A percentile compares a stretch with the other conserved stretches of the same genome.
These are phyloP conservation scores for Podila verticillata DNA, from an alignment of 192 early-diverging fungal species.

Conservation along the genomic window DNA sequence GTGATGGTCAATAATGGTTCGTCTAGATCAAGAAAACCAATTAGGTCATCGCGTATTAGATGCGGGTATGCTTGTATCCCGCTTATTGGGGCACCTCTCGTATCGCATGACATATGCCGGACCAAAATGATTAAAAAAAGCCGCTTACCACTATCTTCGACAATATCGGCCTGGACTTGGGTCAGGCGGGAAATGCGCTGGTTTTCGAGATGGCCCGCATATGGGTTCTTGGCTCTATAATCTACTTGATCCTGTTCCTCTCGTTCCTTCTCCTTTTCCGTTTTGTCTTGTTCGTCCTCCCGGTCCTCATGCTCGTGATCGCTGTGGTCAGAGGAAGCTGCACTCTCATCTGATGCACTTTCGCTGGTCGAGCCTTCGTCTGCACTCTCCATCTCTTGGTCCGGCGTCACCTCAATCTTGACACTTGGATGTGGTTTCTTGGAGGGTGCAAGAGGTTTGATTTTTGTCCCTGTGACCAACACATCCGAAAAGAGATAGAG, in stretches of 20 bases:
- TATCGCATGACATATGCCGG: background rate
- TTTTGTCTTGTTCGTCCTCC: background rate
- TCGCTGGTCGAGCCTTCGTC: background rate
- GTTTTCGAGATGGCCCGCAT: slow-evolving; percentile 43
- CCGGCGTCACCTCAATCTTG: background rate
- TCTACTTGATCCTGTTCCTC: background rate
- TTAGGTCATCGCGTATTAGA: no score
- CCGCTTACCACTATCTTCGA: slow-evolving; percentile 19
- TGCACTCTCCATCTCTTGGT: slow-evolving; percentile 2
- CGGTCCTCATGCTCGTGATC: background rate
- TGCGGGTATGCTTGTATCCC: no score
- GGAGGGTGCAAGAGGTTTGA: background rate
- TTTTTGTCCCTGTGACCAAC: slow-evolving; percentile 38
- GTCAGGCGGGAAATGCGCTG: slow-evolving; percentile 34
- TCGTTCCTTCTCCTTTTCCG: background rate
- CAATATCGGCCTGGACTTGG: slow-evolving; percentile 34
- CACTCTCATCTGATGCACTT: background rate
- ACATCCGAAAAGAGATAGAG: slow-evolving; percentile 47
- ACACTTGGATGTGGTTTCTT: background rate
- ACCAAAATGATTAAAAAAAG: background rate
- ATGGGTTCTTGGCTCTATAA: slow-evolving; percentile 16
- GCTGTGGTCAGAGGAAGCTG: background rate
- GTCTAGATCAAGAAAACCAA: slow-evolving; percentile 1
- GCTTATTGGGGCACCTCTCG: background rate
- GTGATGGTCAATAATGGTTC: slow-evolving; percentile 25